Conservation (phyloP, 2,329 filamentous ascomycete genomes). For the Microascus cirrosus region DNA sequence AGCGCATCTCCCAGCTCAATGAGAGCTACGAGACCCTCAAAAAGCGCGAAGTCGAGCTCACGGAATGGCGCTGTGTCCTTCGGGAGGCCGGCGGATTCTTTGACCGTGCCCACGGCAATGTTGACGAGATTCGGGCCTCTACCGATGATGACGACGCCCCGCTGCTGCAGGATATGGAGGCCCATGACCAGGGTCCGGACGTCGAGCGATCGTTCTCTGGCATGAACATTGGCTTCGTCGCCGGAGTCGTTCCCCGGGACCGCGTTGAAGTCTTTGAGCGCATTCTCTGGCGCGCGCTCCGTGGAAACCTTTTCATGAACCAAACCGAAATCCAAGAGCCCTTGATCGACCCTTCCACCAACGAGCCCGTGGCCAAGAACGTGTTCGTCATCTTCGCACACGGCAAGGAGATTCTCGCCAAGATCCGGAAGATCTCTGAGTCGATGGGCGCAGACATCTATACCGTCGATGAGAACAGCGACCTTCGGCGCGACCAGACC, state of each 20-base stretch:
- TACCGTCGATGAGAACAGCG: conserved; percentile 94
- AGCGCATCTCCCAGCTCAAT: conserved; percentile 82
- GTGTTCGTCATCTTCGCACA: conserved; percentile 99
- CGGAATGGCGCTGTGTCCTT: conserved; percentile 96
- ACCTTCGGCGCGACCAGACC: conserved; percentile 88
- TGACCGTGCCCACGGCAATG: conserved; percentile 88
- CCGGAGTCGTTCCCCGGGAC: conserved; percentile 88
- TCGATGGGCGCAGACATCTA: conserved; percentile 93
- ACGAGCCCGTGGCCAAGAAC: conserved; percentile 90
- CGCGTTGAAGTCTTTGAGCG: conserved; percentile 92
- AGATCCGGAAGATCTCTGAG: conserved; percentile 98
- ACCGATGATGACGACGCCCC: conserved; percentile 88
- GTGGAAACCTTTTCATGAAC: conserved; percentile 99
- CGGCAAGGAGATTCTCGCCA: conserved; percentile 94
- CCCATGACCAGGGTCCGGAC: conserved; percentile 56
- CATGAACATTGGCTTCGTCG: conserved; percentile 98
- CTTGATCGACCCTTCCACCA: conserved; percentile 82
- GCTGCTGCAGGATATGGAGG: conserved; percentile 83
- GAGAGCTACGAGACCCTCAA: conserved; percentile 98
- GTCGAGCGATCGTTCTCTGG: conserved; percentile 82
- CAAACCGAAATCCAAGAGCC: conserved; percentile 95
- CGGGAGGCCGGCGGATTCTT: conserved; percentile 96
- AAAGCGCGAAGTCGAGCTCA: conserved; percentile 92
- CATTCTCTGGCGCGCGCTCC: conserved; percentile 92
- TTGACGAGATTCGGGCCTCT: conserved; percentile 89